These are phyloP conservation scores for Arachnomyces sp. DNA, from an alignment of 2,329 filamentous ascomycete species.

Conservation along the genomic window DNA sequence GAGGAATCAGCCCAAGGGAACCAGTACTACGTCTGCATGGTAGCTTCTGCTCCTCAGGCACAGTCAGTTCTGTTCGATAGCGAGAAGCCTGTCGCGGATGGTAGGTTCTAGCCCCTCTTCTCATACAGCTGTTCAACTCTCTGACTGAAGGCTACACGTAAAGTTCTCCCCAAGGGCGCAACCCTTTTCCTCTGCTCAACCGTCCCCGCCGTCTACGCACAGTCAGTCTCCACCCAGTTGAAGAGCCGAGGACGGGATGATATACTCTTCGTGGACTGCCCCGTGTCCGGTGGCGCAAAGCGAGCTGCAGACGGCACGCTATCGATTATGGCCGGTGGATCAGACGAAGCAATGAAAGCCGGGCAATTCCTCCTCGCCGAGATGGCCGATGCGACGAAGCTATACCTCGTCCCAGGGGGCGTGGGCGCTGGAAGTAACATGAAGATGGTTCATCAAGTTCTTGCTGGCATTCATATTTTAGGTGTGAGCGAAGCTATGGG, in stretches of 20 bases:
- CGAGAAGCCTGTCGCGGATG: slow-evolving; percentile 40
- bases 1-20: slow-evolving; percentile 53
- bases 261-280: slow-evolving; percentile 60
- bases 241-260: slow-evolving; percentile 50
- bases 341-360: slow-evolving; percentile 48
- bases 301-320: slow-evolving; percentile 63
- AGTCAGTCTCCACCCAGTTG: slow-evolving; percentile 51
- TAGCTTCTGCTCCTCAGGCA: slow-evolving; percentile 62
- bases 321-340: slow-evolving; percentile 64
- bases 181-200: slow-evolving; percentile 62
- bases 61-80: slow-evolving; percentile 56
- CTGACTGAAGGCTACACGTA: slow-evolving; percentile 10
- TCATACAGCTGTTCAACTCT: background rate
- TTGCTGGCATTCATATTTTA: slow-evolving; percentile 56
- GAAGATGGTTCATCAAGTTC: slow-evolving; percentile 57
- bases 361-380: slow-evolving; percentile 52
- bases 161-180: slow-evolving; percentile 47
- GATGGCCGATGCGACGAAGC: slow-evolving; percentile 51
- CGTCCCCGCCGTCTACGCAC: slow-evolving; percentile 58
- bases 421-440: slow-evolving; percentile 54
- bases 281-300: slow-evolving; percentile 62
- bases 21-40: slow-evolving; percentile 62
- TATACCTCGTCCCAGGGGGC: slow-evolving; percentile 55
- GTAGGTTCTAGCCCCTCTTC: slow-evolving; percentile 12
- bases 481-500: slow-evolving; percentile 54